Evolutionary conservation across 148 eudicot genomes (phyloP).

Genomic region (Vaccinium corymbosum): DNA sequence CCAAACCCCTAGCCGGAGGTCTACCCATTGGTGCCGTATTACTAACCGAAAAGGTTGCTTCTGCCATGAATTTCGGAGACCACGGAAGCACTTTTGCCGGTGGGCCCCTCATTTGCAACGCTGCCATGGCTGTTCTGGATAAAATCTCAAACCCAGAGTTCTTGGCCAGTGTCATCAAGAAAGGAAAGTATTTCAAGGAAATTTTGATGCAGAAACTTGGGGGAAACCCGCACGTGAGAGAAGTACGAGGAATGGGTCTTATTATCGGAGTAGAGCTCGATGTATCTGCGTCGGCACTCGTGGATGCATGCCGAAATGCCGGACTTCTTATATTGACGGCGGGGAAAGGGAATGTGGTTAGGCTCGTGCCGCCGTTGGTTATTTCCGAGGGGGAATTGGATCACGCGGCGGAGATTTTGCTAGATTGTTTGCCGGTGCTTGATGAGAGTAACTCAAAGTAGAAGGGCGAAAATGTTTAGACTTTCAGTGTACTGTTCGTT

Average conservation of each 20-base stretch:
- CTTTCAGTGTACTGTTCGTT: conserved; percentile 5
- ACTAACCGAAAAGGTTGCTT: conserved; percentile 61
- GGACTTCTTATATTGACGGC: conserved; percentile 85
- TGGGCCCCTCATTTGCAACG: conserved; percentile 69
- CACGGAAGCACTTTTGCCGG: conserved; percentile 99
- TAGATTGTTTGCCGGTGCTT: conserved; percentile 58
- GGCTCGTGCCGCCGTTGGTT: conserved; percentile 88
- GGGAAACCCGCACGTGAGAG: conserved; percentile 66
- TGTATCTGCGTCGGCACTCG: conserved; percentile 59
- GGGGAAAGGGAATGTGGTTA: conserved; percentile 79
- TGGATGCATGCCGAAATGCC: conserved; percentile 59
- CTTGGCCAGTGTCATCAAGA: conserved; percentile 51
- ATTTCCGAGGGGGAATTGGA: conserved; percentile 70
- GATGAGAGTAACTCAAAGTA: conserved; percentile 29
- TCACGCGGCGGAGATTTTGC: conserved; percentile 50
- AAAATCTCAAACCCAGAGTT: conserved; percentile 63
- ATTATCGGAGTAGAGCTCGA: conserved; percentile 72
- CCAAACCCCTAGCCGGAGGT: conserved; percentile 94
- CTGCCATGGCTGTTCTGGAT: conserved; percentile 62
- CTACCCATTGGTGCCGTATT: conserved; percentile 83
- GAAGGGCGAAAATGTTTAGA: conserved; percentile 9
- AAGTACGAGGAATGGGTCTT: conserved; percentile 74
- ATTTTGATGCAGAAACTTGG: conserved; percentile 46
- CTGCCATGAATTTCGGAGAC: conserved; percentile 65
- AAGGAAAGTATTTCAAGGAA: conserved; percentile 60